phyloP scores from a whole-genome alignment of 2,329 filamentous ascomycete genomes.

The Calonectria montana region DNA sequence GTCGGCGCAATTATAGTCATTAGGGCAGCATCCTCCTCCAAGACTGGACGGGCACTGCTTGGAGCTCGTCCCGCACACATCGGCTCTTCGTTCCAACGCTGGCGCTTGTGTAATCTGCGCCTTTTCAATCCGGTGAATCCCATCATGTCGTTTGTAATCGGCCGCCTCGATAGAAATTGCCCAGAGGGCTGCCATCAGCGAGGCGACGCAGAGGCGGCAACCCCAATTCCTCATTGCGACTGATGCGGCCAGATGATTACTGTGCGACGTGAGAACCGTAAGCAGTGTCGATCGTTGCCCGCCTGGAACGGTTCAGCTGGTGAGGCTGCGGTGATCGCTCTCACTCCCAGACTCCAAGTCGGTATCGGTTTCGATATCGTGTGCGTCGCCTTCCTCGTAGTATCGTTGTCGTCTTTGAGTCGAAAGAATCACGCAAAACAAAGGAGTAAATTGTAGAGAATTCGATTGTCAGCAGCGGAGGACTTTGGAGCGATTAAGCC shows the following conservation, averaged over 20 bases:
- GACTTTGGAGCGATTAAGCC: slow-evolving; percentile 34
- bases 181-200: slow-evolving; percentile 35
- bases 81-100: slow-evolving; percentile 30
- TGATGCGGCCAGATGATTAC: slow-evolving; percentile 20
- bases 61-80: slow-evolving; percentile 42
- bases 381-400: neutral
- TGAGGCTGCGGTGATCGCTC: neutral
- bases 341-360: neutral
- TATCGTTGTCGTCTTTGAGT: neutral
- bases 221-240: slow-evolving; percentile 36
- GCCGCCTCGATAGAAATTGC: slow-evolving; percentile 33
- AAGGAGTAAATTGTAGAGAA: slow-evolving; percentile 22
- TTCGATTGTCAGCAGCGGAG: slow-evolving; percentile 43
- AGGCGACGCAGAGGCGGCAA: slow-evolving; percentile 35
- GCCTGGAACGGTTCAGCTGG: neutral
- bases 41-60: slow-evolving; percentile 52
- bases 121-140: slow-evolving; percentile 46
- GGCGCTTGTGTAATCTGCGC: slow-evolving; percentile 37
- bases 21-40: slow-evolving; percentile 61
- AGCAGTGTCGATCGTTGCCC: slow-evolving; percentile 9
- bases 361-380: neutral
- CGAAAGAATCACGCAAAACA: slow-evolving; percentile 9
- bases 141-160: slow-evolving; percentile 45
- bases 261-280: slow-evolving; percentile 20
- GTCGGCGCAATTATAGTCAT: slow-evolving; percentile 59